Conservation (phyloP, 2,329 filamentous ascomycete genomes). For the Ceratocystis huliohia region DNA sequence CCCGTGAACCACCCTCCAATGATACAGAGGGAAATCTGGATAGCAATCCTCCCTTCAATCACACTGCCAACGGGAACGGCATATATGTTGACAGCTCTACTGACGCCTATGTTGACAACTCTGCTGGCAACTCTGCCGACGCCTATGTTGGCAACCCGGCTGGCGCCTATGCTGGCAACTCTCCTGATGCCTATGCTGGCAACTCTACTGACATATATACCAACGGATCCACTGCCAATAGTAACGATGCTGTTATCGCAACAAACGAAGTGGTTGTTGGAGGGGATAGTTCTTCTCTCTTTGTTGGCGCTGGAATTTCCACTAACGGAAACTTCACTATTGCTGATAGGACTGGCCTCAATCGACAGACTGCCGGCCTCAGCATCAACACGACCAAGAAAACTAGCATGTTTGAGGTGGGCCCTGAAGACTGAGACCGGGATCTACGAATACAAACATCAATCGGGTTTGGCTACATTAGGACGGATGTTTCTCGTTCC, state of each 20-base stretch:
- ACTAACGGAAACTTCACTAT: not conserved
- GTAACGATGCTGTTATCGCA: not conserved
- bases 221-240: not conserved
- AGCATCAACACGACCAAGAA: not conserved
- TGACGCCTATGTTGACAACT: not conserved
- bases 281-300: not conserved
- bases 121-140: not conserved
- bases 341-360: not conserved
- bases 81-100: not conserved
- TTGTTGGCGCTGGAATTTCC: not conserved
- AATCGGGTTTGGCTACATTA: not conserved
- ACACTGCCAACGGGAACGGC: not conserved
- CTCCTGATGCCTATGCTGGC: not conserved
- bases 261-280: not conserved
- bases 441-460: not conserved
- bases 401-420: not conserved
- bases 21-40: not conserved
- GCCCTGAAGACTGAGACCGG: not conserved
- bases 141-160: not conserved
- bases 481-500: not conserved
- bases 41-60: not conserved
- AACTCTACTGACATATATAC: not conserved
- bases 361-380: not conserved
- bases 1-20: not conserved
- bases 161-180: too few species aligned